phyloP scores from a whole-genome alignment of 1,284 basidiomycete genomes.

The Sphaerobolus stellatus region DNA sequence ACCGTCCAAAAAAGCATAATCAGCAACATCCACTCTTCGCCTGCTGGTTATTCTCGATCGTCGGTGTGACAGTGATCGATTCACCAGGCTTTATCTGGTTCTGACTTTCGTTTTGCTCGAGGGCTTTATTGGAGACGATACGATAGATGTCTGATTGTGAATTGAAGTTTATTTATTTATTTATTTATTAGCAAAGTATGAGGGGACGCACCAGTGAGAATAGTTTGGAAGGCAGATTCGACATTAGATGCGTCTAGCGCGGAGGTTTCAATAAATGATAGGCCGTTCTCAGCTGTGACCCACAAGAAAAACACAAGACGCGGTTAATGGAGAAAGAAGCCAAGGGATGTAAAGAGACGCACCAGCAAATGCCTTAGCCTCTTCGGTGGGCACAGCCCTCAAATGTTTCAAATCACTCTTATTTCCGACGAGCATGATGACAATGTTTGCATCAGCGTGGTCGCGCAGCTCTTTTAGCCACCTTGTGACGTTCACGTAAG shows the following conservation, averaged over 20 bases:
- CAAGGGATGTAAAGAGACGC: constrained; percentile 46
- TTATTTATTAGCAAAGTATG: constrained; percentile 9
- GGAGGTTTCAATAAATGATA: constrained; percentile 98
- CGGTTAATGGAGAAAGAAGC: constrained; percentile 28
- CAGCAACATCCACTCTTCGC: constrained; percentile 18
- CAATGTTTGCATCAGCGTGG: constrained; percentile 91
- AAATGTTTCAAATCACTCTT: constrained; percentile 99
- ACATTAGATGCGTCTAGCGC: constrained; percentile 99
- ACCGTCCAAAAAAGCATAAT: too few species aligned
- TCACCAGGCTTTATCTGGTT: constrained; percentile 73
- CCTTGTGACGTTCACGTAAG: constrained; percentile 93
- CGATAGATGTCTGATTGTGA: constrained; percentile 81
- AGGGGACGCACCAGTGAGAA: constrained; percentile 76
- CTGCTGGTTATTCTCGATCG: constrained; percentile 34
- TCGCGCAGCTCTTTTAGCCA: constrained; percentile 99
- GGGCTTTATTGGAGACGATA: constrained; percentile 86
- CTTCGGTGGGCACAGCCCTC: constrained; percentile 93
- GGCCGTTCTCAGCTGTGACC: constrained; percentile 69
- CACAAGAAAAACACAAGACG: constrained; percentile 5
- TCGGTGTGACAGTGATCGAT: constrained; percentile 74
- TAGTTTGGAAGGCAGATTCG: constrained; percentile 95
- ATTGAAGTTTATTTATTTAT: background rate
- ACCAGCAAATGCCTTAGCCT: constrained; percentile 86
- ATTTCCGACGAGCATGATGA: constrained; percentile 93
- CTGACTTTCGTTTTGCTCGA: constrained; percentile 81